phyloP scores from a whole-genome alignment of 768 basidiomycete species.

The Leccinum rimulosum region DNA sequence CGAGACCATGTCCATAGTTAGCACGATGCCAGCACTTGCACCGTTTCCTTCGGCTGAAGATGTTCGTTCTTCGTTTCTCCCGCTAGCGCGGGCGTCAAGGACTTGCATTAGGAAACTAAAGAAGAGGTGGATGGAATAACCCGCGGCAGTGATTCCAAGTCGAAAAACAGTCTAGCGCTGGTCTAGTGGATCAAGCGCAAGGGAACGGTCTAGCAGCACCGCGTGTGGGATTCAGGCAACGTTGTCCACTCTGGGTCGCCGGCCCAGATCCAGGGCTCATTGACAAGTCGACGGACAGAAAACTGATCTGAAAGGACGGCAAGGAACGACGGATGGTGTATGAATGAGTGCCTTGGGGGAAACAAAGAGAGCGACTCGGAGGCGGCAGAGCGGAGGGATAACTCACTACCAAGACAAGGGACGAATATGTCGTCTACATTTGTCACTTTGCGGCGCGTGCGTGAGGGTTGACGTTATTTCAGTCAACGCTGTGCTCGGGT shows the following conservation, averaged over 20 bases:
- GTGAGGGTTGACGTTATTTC: conserved; percentile 17
- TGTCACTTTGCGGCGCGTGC: not conserved
- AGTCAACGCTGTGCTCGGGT: conserved; percentile 4
- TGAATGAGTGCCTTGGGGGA: not conserved
- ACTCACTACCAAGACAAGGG: conserved; percentile 11
- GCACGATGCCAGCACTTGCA: conserved; percentile 52
- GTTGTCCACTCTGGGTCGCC: conserved; percentile 1
- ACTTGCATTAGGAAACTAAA: conserved; percentile 12
- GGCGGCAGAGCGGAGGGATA: conserved; percentile 8
- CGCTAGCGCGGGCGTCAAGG: conserved; percentile 5
- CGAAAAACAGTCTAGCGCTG: not conserved
- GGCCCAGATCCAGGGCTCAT: conserved; percentile 7
- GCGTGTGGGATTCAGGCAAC: conserved; percentile 21
- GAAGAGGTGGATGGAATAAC: not conserved
- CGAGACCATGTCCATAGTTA: conserved; percentile 55
- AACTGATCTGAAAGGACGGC: not conserved
- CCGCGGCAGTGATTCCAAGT: not conserved
- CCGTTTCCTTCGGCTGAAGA: conserved; percentile 42
- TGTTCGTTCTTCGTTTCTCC: conserved; percentile 12
- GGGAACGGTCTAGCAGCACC: conserved; percentile 14
- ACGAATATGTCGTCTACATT: conserved; percentile 1
- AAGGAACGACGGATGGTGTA: not conserved
- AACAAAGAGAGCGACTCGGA: not conserved
- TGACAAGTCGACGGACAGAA: not conserved
- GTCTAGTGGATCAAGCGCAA: not conserved